A percentile compares a stretch with the other conserved stretches of the same genome.
These are phyloP conservation scores for Exophiala dermatitidis DNA, from an alignment of 2,329 filamentous ascomycete genomes.

Conservation along the genomic window DNA sequence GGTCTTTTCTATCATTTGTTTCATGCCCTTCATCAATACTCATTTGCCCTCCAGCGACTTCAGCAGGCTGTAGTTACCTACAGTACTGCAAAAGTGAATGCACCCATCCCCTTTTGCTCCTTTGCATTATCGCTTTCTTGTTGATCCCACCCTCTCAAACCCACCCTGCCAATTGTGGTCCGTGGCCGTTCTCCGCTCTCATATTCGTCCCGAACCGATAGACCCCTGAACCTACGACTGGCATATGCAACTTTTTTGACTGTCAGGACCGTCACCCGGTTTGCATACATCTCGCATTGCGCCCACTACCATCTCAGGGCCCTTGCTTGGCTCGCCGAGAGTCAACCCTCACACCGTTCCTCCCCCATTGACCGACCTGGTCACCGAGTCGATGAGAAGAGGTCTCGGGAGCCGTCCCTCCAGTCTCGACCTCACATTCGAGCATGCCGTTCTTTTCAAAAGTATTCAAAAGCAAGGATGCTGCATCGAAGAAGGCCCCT, in stretches of 20 bases:
- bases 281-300: background rate
- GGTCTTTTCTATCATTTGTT: conserved; percentile 2
- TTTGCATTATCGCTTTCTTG: conserved; percentile 11
- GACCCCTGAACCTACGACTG: conserved; percentile 17
- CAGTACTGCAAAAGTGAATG: conserved; percentile 3
- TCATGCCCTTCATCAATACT: conserved; percentile 4
- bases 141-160: conserved; percentile 8
- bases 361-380: background rate
- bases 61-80: conserved; percentile 10
- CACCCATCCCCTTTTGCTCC: conserved; percentile 8
- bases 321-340: background rate
- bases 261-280: conserved; percentile 1
- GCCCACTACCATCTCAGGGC: background rate
- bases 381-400: conserved; percentile 13
- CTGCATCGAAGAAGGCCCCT: conserved; percentile 53
- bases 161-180: conserved; percentile 1
- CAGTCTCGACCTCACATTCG: conserved; percentile 1
- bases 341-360: background rate
- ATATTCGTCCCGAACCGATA: conserved; percentile 12
- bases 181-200: conserved; percentile 4
- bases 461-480: conserved; percentile 68
- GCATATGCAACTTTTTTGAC: conserved; percentile 19
- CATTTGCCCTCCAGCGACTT: conserved; percentile 1
- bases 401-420: background rate
- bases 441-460: conserved; percentile 54